Evolutionary conservation across 371 early-diverging fungal genomes (phyloP).

Genomic region (Mortierella polycephala): DNA sequence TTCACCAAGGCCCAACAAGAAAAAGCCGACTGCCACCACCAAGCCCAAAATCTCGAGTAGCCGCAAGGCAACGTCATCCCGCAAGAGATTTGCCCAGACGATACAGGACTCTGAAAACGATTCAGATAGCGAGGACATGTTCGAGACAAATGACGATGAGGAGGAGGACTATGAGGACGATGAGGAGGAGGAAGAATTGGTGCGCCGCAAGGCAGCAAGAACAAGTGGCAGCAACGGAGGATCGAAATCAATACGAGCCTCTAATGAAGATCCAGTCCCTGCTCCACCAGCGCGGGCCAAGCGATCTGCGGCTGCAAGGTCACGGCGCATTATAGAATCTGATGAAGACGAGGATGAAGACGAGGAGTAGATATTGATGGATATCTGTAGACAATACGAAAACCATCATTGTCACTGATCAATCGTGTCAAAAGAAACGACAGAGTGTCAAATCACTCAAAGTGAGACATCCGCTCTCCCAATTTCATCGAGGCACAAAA

Average conservation of each 20-base stretch:
- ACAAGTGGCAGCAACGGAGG: background rate
- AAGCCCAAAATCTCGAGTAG: too few species aligned
- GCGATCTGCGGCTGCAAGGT: background rate
- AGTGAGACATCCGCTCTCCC: too few species aligned
- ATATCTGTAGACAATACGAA: too few species aligned
- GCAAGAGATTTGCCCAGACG: too few species aligned
- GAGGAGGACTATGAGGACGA: conserved; percentile 1
- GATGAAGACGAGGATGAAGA: conserved; percentile 13
- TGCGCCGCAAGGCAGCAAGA: background rate
- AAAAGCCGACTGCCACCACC: too few species aligned
- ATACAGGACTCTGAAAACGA: background rate
- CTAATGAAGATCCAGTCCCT: background rate
- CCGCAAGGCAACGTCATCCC: too few species aligned
- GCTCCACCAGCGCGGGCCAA: background rate
- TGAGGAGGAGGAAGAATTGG: conserved; percentile 2
- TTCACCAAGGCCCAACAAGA: too few species aligned
- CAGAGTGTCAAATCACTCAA: too few species aligned
- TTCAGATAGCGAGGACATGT: background rate
- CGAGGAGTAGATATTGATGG: conserved; percentile 1
- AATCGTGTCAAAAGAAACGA: too few species aligned
- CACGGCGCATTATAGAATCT: background rate
- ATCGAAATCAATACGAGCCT: background rate
- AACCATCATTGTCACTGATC: too few species aligned
- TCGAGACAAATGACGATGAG: background rate
- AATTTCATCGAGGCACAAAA: too few species aligned